phyloP scores from a whole-genome alignment of 352 stramenopile species.

The Globisporangium irregulare region DNA sequence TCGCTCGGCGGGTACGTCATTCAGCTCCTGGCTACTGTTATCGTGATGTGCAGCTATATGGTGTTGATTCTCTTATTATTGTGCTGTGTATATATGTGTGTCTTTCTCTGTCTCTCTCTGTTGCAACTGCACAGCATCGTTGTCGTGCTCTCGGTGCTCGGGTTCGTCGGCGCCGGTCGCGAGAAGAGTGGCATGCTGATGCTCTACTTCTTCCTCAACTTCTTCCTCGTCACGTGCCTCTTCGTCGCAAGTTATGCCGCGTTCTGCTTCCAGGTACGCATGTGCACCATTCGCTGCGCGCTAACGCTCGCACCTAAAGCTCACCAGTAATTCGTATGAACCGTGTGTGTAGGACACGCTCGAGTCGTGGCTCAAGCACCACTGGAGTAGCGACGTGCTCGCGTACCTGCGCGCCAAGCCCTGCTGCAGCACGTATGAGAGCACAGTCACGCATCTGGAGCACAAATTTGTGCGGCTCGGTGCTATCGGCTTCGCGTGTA shows the following conservation, averaged over 20 bases:
- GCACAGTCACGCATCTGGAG: slow-evolving; percentile 47
- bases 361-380: slow-evolving; percentile 71
- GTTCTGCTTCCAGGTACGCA: slow-evolving; percentile 49
- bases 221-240: slow-evolving; percentile 56
- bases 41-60: not conserved
- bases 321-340: not conserved
- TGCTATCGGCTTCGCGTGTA: slow-evolving; percentile 37
- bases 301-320: not conserved
- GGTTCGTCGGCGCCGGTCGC: slow-evolving; percentile 56
- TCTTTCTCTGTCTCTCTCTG: too few relatives aligned
- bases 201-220: slow-evolving; percentile 77
- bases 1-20: slow-evolving; percentile 31
- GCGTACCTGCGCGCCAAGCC: slow-evolving; percentile 35
- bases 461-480: slow-evolving; percentile 46
- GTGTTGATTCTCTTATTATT: not conserved
- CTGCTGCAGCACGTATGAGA: slow-evolving; percentile 61
- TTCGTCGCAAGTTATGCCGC: slow-evolving; percentile 61
- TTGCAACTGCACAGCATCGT: slow-evolving; percentile 22
- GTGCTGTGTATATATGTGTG: slow-evolving; percentile 9
- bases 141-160: slow-evolving; percentile 52
- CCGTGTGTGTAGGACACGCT: slow-evolving; percentile 30
- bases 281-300: too few relatives aligned
- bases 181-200: slow-evolving; percentile 70
- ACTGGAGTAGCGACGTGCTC: slow-evolving; percentile 55
- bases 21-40: not conserved